Evolutionary conservation across 1,284 basidiomycete species (phyloP), one percentile per base, ranked within the genome.

Genomic region (Malassezia nana): DNA sequence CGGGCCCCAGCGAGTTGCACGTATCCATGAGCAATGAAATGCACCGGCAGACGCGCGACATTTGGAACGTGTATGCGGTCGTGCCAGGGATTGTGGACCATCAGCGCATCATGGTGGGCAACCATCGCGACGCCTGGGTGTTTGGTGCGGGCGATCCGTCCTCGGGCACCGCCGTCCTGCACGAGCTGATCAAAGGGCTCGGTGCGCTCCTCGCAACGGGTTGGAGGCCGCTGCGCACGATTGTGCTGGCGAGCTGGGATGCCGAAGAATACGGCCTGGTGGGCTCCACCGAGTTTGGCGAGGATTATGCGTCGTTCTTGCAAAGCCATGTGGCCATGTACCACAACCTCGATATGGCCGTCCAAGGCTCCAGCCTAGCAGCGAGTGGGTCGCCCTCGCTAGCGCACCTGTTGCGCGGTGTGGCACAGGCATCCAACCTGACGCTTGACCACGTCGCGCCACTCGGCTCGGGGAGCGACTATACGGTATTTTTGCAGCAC

Each of bases 191-290:
- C 55, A 81, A 83, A 30, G 88, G 86, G n/a, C 81, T 90, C 53
- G 89, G 88, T 28, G 76, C 77, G 8, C 78, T 95, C 1, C 69
- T 86, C 20, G 77, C 77, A 60, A 78, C 77, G 13, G 90, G 89
- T 24, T 96, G 91, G 91, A 86, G 83, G 65, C 91, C 91, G 4
- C 76, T 90, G 33, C 79, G 90, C 52, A 91, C 87, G 15, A 82
- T 92, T 64, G 76, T 92, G n/a, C 79, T 95, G 47, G 88, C 86
- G 4, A 86, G 83, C 59, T 94, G 88, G 89, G 89, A 92, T 74
- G 91, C 83, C 0, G 90, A 95, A 76, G 91, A 90, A 79, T 88
- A 89, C 57, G 89, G 89, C 25, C 79, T 92, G 31, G 78, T 94
- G 40, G 89, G 89, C 10, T 84, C 83, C 63, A 89, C 86, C 6